phyloP scores from a whole-genome alignment of 768 basidiomycete genomes.

The Pleurotus ostreatus region DNA sequence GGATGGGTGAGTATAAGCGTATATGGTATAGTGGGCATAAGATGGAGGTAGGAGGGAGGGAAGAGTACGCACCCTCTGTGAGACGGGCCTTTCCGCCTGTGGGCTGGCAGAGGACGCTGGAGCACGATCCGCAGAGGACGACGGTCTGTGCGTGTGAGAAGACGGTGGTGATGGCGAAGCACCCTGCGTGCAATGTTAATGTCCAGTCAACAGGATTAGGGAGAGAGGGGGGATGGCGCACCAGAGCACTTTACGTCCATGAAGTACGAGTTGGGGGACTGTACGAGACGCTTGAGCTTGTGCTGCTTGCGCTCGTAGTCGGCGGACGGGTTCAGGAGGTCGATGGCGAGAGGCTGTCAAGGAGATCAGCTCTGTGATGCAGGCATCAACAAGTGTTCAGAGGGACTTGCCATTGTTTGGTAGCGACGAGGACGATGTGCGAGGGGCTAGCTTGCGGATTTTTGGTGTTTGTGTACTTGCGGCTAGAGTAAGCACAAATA shows the following conservation, averaged over 20 bases:
- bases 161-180: slow-evolving; percentile 93
- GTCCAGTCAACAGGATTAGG: slow-evolving; percentile 10
- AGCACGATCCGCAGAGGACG: slow-evolving; percentile 89
- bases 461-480: slow-evolving; percentile 8
- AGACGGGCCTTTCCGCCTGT: slow-evolving; percentile 97
- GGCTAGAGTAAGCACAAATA: background rate
- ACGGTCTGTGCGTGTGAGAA: slow-evolving; percentile 99
- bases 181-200: slow-evolving; percentile 45
- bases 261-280: slow-evolving; percentile 98
- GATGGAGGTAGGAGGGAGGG: slow-evolving; percentile 1
- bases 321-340: slow-evolving; percentile 93
- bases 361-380: too few relatives aligned
- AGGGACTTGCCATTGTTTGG: slow-evolving; percentile 2
- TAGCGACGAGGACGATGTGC: slow-evolving; percentile 15
- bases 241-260: slow-evolving; percentile 99
- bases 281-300: slow-evolving; percentile 99
- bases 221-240: slow-evolving; percentile 31
- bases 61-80: slow-evolving; percentile 79
- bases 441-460: background rate
- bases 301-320: slow-evolving; percentile 86
- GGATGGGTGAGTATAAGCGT: slow-evolving; percentile 4
- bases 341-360: slow-evolving; percentile 86
- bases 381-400: background rate
- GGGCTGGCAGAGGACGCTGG: slow-evolving; percentile 94
- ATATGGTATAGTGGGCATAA: background rate